Conservation (phyloP, 1,284 basidiomycete species). For the Melampsora americana region DNA sequence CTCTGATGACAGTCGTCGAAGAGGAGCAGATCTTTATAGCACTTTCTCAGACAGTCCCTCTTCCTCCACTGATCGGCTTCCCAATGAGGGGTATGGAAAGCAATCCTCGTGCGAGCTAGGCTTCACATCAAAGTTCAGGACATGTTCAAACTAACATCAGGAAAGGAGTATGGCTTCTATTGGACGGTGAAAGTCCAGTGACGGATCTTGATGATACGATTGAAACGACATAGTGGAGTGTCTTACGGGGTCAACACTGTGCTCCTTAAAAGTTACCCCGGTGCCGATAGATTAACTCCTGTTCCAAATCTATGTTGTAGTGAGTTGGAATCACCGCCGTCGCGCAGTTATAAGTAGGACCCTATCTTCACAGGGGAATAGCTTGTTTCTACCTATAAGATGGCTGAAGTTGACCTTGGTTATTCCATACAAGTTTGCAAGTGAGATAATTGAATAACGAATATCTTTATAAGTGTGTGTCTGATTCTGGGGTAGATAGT, state of each 20-base stretch:
- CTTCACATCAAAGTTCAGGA: background rate
- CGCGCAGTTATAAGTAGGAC: background rate
- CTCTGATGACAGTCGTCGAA: background rate
- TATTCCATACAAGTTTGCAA: too few species aligned
- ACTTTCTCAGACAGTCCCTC: background rate
- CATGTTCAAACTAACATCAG: background rate
- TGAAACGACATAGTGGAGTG: background rate
- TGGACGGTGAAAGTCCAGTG: too few species aligned
- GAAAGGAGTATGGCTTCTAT: background rate
- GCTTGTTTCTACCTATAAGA: background rate
- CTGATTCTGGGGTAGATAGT: too few species aligned
- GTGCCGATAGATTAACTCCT: background rate
- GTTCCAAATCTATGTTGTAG: background rate
- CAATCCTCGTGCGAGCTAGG: background rate
- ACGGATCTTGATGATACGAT: background rate
- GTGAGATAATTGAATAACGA: too few species aligned
- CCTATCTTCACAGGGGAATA: background rate
- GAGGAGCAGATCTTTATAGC: background rate
- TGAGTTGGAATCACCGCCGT: background rate
- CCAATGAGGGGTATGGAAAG: background rate
- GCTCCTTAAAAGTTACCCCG: background rate
- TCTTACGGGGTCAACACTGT: background rate
- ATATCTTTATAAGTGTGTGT: too few species aligned
- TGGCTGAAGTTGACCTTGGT: too few species aligned
- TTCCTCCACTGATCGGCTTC: background rate